Evolutionary conservation across 2,329 filamentous ascomycete genomes (phyloP), one percentile per base, ranked within the genome.

Genomic region (Tolypocladium inflatum): DNA sequence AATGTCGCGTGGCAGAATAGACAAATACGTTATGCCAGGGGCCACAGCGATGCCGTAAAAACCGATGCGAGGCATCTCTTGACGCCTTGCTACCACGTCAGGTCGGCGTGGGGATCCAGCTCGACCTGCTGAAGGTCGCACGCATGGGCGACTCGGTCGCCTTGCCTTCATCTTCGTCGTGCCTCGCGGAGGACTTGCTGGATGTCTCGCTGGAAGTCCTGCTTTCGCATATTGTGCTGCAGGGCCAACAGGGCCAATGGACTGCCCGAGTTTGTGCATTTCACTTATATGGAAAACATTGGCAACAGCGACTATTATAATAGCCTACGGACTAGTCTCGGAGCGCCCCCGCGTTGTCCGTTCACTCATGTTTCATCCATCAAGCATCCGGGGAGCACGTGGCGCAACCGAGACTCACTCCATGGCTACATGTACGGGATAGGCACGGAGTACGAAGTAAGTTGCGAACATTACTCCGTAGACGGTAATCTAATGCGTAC

Each of bases 21-120:
- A 67, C 23, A 63, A 53, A 57, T 64, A 68, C 39, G 63, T 65
- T 8, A 74, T 71, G 51, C 62, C 63, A 4, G 63, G 63, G 10
- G 63, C 64, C 60, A 67, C 61, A 53, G 61, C 63, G 19, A 67
- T 41, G 55, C 66, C 65, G 52, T 64, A 68, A 43, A 62, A 55
- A 26, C 65, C 60, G 42, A 68, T 59, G 26, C 62, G 65, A 17
- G 58, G 58, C 63, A 68, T 54, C 63, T 66, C 55, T 60, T 63
- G 41, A 65, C 55, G 30, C 65, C 64, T n/a, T 66, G 63, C 62
- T 61, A 65, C 33, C 60, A 37, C 11, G 56, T 58, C 41, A 60
- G 51, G 45, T 42, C 23, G 9, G 50, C 21, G 26, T 56, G 33
- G 7, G 41, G 38, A 21, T 57, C 45, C 38, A 41, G n/a, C 45